A percentile compares a stretch with the other conserved stretches of the same genome.
phyloP scores from a whole-genome alignment of 2,329 filamentous ascomycete genomes.

The Chaetomiaceae sp. region DNA sequence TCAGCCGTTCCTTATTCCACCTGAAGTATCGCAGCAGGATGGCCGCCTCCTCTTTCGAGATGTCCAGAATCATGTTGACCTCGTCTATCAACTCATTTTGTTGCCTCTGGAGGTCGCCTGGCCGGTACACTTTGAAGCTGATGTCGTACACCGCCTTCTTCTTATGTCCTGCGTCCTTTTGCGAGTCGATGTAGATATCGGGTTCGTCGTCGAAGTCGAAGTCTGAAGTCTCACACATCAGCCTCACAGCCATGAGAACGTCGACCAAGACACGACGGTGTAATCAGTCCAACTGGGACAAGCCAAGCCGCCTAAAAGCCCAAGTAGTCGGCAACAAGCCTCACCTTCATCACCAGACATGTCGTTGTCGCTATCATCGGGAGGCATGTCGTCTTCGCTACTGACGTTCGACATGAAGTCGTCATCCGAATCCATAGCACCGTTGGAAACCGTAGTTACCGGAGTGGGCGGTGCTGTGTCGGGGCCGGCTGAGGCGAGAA shows the following conservation, averaged over 20 bases:
- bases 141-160: conserved; percentile 74
- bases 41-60: conserved; percentile 81
- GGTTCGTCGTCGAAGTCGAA: conserved; percentile 54
- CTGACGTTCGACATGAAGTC: conserved; percentile 83
- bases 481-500: conserved; percentile 46
- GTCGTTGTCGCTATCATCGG: conserved; percentile 73
- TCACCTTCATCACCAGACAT: conserved; percentile 47
- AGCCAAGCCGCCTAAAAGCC: not conserved
- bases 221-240: conserved; percentile 34
- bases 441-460: conserved; percentile 47
- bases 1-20: conserved; percentile 94
- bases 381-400: conserved; percentile 67
- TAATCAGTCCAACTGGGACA: not conserved
- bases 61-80: conserved; percentile 83
- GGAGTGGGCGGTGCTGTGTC: conserved; percentile 52
- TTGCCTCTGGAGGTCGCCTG: conserved; percentile 73
- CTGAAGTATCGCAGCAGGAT: conserved; percentile 83
- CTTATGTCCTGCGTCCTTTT: conserved; percentile 62
- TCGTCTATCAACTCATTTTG: conserved; percentile 84
- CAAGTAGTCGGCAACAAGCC: conserved; percentile 13
- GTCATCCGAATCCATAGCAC: conserved; percentile 85
- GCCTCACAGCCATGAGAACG: not conserved
- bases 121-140: conserved; percentile 74
- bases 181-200: conserved; percentile 47
- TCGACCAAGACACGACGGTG: not conserved